A percentile compares a stretch with the other conserved stretches of the same genome.
Conservation (phyloP, 2,329 filamentous ascomycete genomes). For the Tolypocladium tundrense region DNA sequence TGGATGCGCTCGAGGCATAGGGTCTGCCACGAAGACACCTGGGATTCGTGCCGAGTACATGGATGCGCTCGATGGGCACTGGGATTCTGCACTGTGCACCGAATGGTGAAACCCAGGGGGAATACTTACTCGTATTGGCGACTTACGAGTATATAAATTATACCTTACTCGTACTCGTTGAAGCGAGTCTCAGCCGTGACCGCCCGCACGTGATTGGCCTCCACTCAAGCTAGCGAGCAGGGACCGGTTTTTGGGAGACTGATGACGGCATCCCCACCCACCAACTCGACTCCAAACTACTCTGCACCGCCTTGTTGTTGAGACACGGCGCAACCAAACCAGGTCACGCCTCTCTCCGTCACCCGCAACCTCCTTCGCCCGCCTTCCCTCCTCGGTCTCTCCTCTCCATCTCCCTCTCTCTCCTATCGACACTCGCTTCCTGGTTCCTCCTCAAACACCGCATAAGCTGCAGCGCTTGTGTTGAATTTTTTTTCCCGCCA, state of each 20-base stretch:
- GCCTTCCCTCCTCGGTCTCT: neutral
- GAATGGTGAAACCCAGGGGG: neutral
- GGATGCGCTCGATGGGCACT: neutral
- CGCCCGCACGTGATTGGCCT: neutral
- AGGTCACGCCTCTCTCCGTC: neutral
- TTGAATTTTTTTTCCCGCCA: neutral
- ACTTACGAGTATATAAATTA: neutral
- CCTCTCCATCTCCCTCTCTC: neutral
- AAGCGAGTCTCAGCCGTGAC: neutral
- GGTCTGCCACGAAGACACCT: neutral
- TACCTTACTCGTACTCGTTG: too few relatives aligned
- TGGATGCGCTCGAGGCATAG: neutral
- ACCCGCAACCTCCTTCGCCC: neutral
- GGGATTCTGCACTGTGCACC: neutral
- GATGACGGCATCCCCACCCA: neutral
- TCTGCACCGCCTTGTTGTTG: neutral
- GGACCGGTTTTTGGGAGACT: neutral
- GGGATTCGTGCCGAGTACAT: neutral
- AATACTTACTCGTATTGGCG: neutral
- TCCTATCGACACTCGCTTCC: neutral
- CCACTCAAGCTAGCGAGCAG: neutral
- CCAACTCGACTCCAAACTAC: neutral
- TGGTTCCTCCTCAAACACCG: neutral
- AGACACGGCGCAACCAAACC: neutral
- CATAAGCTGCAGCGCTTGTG: neutral